Evolutionary conservation across 768 basidiomycete genomes (phyloP).

Genomic region (Mycena leptocephala): DNA sequence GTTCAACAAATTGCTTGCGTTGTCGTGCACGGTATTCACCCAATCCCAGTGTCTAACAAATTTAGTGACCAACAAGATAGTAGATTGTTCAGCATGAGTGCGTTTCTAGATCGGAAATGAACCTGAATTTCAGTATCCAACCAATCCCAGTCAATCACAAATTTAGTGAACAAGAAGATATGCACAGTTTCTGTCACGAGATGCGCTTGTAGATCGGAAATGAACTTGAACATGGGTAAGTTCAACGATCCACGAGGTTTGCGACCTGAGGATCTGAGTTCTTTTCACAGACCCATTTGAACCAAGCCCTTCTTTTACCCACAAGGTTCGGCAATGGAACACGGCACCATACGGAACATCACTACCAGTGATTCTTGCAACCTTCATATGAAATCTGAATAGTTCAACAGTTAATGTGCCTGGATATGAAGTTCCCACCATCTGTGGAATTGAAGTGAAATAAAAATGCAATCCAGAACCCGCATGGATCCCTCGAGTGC

Average conservation of each 20-base stretch:
- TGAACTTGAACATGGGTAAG: background rate
- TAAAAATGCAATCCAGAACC: too few relatives aligned
- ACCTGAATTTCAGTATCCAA: background rate
- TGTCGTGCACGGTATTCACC: background rate
- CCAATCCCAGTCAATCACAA: background rate
- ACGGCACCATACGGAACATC: too few relatives aligned
- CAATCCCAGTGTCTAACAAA: background rate
- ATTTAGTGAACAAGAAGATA: background rate
- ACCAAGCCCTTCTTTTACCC: background rate
- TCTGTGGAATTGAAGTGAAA: too few relatives aligned
- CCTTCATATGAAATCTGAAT: background rate
- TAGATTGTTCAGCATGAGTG: background rate
- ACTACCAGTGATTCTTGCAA: background rate
- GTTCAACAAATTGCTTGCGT: background rate
- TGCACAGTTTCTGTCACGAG: background rate
- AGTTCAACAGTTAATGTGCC: background rate
- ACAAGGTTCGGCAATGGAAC: background rate
- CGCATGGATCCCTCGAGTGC: too few relatives aligned
- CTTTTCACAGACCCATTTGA: too few relatives aligned
- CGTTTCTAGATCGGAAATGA: background rate
- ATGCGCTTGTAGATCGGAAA: background rate
- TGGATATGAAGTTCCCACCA: background rate
- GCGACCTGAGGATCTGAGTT: background rate
- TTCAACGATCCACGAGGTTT: background rate
- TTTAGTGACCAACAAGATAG: background rate